Percentiles rank a stretch among this genome's conserved stretches.
These are phyloP conservation scores for Hymenoscyphus infarciens DNA, from an alignment of 2,329 filamentous ascomycete species.

Conservation along the genomic window DNA sequence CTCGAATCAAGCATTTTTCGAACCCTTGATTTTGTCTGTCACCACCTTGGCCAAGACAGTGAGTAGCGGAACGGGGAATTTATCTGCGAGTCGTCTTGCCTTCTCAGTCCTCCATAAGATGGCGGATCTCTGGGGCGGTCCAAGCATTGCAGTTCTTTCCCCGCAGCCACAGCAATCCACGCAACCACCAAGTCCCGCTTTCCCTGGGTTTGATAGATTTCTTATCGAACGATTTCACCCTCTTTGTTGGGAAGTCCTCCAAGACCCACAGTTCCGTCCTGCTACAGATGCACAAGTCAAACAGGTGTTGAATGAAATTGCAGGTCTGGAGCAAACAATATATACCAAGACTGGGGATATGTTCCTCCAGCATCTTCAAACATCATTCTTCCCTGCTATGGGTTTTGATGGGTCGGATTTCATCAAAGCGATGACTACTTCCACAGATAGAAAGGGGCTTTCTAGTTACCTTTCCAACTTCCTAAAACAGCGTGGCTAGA, in stretches of 20 bases:
- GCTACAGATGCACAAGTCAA: slow-evolving; percentile 80
- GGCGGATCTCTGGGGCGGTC: slow-evolving; percentile 85
- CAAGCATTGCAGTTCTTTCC: slow-evolving; percentile 62
- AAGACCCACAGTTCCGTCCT: slow-evolving; percentile 73
- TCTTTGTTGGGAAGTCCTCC: slow-evolving; percentile 84
- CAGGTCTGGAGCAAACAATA: slow-evolving; percentile 80
- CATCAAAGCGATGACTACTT: slow-evolving; percentile 54
- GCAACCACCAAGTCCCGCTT: slow-evolving; percentile 50
- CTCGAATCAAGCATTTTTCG: slow-evolving; percentile 85
- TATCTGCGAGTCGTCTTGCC: slow-evolving; percentile 64
- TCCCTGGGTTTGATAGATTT: slow-evolving; percentile 90
- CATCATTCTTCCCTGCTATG: slow-evolving; percentile 60
- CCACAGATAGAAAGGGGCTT: slow-evolving; percentile 58
- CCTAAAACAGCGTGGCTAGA: slow-evolving; percentile 40
- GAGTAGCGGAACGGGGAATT: slow-evolving; percentile 53
- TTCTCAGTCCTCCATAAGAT: slow-evolving; percentile 81
- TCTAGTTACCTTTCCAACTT: slow-evolving; percentile 61
- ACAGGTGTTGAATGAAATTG: slow-evolving; percentile 84
- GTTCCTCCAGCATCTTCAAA: slow-evolving; percentile 69
- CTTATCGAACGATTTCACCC: slow-evolving; percentile 86
- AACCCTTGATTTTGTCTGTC: slow-evolving; percentile 80
- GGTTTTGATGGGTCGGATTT: slow-evolving; percentile 61
- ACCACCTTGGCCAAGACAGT: slow-evolving; percentile 79
- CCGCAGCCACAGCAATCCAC: slow-evolving; percentile 48
- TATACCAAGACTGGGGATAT: slow-evolving; percentile 83